phyloP scores from a whole-genome alignment of 495 filamentous ascomycete species.

The Letharia columbiana region DNA sequence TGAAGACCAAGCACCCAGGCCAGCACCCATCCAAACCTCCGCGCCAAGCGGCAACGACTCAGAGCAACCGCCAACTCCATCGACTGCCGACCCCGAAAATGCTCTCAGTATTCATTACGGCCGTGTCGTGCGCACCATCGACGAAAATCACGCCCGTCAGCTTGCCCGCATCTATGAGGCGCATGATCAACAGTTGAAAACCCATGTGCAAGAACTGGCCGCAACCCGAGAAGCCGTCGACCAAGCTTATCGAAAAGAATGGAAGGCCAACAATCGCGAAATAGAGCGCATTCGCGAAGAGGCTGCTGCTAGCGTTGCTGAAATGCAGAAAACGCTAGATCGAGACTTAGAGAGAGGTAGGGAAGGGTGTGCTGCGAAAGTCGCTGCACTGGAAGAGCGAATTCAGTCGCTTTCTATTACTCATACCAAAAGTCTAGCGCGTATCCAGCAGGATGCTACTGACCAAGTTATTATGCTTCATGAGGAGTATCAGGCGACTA shows the following conservation, averaged over 20 bases:
- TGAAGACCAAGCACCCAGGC: background rate
- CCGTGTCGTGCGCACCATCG: constrained; percentile 27
- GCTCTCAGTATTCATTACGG: constrained; percentile 27
- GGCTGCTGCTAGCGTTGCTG: constrained; percentile 13
- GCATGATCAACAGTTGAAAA: constrained; percentile 18
- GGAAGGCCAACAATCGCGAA: constrained; percentile 22
- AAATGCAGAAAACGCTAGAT: constrained; percentile 13
- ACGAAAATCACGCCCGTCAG: constrained; percentile 23
- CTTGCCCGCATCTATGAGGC: constrained; percentile 17
- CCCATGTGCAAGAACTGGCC: constrained; percentile 24
- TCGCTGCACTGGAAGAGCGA: constrained; percentile 1
- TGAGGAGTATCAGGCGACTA: constrained; percentile 5
- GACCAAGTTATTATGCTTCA: constrained; percentile 9
- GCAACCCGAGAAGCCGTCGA: constrained; percentile 24
- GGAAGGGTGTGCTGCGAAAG: constrained; percentile 5
- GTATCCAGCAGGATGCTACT: constrained; percentile 8
- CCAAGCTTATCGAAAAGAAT: constrained; percentile 24
- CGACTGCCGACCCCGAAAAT: constrained; percentile 24
- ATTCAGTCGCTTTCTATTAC: background rate
- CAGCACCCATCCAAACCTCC: background rate
- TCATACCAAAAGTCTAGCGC: background rate
- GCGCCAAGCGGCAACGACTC: constrained; percentile 3
- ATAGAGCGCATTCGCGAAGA: constrained; percentile 21
- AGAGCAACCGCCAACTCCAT: constrained; percentile 12
- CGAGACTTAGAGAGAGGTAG: constrained; percentile 8